Evolutionary conservation across 768 basidiomycete genomes (phyloP).

Genomic region (Rhodotorula diobovata): DNA sequence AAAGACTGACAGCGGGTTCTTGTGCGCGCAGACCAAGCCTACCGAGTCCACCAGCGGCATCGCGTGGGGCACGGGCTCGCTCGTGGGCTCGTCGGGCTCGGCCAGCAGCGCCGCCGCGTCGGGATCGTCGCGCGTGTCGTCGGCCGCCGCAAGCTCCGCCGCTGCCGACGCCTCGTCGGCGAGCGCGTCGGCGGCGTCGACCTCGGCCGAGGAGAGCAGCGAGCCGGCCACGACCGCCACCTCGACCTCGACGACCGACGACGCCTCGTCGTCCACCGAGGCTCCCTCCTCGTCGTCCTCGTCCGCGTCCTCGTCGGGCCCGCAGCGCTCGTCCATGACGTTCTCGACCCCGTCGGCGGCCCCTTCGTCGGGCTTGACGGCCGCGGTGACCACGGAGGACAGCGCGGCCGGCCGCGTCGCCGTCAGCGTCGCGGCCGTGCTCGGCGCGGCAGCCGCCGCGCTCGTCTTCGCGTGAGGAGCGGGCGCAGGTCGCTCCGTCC

Average conservation of each 20-base stretch:
- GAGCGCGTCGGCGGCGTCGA: not conserved
- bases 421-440: too few relatives aligned
- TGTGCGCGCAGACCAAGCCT: constrained; percentile 15
- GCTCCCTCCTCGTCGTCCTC: not conserved
- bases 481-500: too few relatives aligned
- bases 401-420: too few relatives aligned
- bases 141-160: not conserved
- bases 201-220: too few relatives aligned
- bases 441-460: too few relatives aligned
- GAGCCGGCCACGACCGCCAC: too few relatives aligned
- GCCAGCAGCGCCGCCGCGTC: not conserved
- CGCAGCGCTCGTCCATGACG: not conserved
- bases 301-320: not conserved
- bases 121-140: not conserved
- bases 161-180: not conserved
- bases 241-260: too few relatives aligned
- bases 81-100: constrained; percentile 1
- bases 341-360: too few relatives aligned
- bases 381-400: too few relatives aligned
- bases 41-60: constrained; percentile 24
- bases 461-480: too few relatives aligned
- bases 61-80: constrained; percentile 29
- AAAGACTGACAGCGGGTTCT: not conserved
- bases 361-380: too few relatives aligned
- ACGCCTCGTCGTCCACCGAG: not conserved